Percentiles rank a stretch among this genome's conserved stretches.
These are phyloP conservation scores for Mycosphaerella sp. DNA, from an alignment of 2,329 filamentous ascomycete species.

Conservation along the genomic window DNA sequence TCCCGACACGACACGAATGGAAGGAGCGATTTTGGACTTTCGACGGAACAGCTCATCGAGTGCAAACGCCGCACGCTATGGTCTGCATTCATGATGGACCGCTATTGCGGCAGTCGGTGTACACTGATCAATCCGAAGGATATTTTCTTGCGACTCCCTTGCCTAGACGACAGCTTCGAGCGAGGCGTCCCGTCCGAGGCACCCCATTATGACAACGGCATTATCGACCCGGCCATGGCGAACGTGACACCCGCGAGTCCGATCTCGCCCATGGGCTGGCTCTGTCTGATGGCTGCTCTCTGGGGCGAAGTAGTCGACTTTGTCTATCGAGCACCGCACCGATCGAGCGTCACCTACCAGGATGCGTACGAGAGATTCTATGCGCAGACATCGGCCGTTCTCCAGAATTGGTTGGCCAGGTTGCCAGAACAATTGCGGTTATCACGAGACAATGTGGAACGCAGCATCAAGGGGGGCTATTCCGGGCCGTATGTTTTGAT, in stretches of 20 bases:
- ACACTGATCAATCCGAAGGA: slow-evolving; percentile 58
- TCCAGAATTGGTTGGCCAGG: slow-evolving; percentile 53
- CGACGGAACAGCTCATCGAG: slow-evolving; percentile 49
- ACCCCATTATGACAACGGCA: slow-evolving; percentile 54
- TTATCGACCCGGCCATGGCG: slow-evolving; percentile 36
- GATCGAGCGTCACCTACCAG: slow-evolving; percentile 39
- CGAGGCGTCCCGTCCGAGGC: slow-evolving; percentile 51
- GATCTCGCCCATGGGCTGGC: slow-evolving; percentile 51
- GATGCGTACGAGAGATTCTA: slow-evolving; percentile 48
- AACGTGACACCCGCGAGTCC: slow-evolving; percentile 36
- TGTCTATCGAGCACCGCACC: slow-evolving; percentile 49
- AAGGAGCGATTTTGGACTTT: slow-evolving; percentile 26
- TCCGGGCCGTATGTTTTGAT: slow-evolving; percentile 56
- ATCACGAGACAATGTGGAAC: slow-evolving; percentile 52
- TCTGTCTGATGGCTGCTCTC: slow-evolving; percentile 57
- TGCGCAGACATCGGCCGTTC: slow-evolving; percentile 44
- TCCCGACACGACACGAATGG: slow-evolving; percentile 11
- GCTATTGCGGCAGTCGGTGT: slow-evolving; percentile 48
- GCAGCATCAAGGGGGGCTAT: slow-evolving; percentile 48
- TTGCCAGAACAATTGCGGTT: slow-evolving; percentile 53
- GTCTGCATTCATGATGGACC: slow-evolving; percentile 64
- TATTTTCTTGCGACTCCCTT: slow-evolving; percentile 61
- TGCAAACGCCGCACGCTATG: slow-evolving; percentile 65
- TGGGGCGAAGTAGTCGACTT: slow-evolving; percentile 60
- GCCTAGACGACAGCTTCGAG: slow-evolving; percentile 56